Evolutionary conservation across 1,284 basidiomycete species (phyloP).

Genomic region (Pascua sp.): DNA sequence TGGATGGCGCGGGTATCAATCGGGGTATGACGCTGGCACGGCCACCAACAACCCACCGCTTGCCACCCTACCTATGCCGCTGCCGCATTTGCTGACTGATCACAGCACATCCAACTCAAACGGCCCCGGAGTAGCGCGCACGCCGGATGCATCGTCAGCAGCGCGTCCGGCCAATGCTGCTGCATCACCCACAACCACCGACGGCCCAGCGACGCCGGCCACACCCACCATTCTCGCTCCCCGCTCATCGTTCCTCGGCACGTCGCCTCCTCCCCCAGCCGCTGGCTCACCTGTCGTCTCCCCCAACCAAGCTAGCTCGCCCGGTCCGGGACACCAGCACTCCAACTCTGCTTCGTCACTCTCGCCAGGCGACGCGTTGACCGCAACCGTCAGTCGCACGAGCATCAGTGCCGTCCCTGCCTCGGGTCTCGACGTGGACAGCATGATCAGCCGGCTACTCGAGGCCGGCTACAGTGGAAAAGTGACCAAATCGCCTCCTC

Average conservation of each 20-base stretch:
- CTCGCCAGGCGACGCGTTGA: conserved; percentile 35
- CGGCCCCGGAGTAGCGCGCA: not conserved
- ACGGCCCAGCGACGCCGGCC: conserved; percentile 33
- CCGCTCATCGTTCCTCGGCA: conserved; percentile 23
- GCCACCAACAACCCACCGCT: no score
- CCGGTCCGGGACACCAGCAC: conserved; percentile 19
- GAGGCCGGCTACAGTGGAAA: conserved; percentile 98
- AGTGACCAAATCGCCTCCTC: conserved; percentile 90
- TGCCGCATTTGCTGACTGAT: no score
- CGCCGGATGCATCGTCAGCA: conserved; percentile 2
- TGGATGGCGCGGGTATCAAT: no score
- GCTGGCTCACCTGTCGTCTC: conserved; percentile 27
- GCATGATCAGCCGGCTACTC: conserved; percentile 94
- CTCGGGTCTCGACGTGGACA: conserved; percentile 79
- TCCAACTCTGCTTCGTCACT: conserved; percentile 29
- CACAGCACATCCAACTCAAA: no score
- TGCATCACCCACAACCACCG: conserved; percentile 3
- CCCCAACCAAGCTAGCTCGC: not conserved
- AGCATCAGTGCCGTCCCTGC: conserved; percentile 20
- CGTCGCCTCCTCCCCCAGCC: conserved; percentile 40
- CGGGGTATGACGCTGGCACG: no score
- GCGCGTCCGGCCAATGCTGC: conserved; percentile 15
- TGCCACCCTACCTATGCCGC: no score
- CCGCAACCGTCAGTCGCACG: conserved; percentile 33
- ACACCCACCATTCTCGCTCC: conserved; percentile 31